Conservation (phyloP, 768 basidiomycete species). For the Russula vinacea region DNA sequence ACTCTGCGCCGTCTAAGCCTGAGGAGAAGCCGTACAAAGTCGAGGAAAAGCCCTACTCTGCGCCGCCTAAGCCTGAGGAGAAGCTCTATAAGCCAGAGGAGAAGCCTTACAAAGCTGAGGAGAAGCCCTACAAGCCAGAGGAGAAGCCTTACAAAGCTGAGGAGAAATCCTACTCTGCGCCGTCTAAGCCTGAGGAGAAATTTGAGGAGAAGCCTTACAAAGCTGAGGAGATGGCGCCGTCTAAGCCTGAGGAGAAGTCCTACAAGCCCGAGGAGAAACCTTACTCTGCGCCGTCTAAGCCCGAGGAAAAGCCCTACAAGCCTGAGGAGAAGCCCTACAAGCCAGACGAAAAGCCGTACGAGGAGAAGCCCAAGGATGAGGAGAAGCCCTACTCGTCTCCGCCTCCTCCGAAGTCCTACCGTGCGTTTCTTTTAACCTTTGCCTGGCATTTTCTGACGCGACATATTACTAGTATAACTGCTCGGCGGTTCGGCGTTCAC, state of each 20-base stretch:
- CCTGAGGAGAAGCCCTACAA: background rate
- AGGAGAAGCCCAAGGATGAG: background rate
- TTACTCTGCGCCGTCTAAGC: background rate
- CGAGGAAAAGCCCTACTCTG: background rate
- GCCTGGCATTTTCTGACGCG: background rate
- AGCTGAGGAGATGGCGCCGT: background rate
- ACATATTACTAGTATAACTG: background rate
- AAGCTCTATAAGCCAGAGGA: conserved; percentile 3
- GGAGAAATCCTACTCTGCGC: background rate
- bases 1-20: background rate
- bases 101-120: background rate
- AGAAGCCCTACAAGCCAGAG: background rate
- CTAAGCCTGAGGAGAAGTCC: background rate
- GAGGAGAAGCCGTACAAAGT: conserved; percentile 3
- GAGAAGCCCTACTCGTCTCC: background rate
- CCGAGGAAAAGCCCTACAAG: no score
- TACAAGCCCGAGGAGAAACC: background rate
- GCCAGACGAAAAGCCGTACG: background rate
- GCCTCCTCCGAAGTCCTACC: background rate
- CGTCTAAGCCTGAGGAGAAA: background rate
- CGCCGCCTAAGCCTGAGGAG: background rate
- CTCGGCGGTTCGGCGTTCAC: background rate
- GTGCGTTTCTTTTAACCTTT: conserved; percentile 1
- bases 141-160: background rate
- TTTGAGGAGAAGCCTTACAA: background rate